Conservation (phyloP, 1,139 yeast species). For the Scheffersomyces parashehatae region DNA sequence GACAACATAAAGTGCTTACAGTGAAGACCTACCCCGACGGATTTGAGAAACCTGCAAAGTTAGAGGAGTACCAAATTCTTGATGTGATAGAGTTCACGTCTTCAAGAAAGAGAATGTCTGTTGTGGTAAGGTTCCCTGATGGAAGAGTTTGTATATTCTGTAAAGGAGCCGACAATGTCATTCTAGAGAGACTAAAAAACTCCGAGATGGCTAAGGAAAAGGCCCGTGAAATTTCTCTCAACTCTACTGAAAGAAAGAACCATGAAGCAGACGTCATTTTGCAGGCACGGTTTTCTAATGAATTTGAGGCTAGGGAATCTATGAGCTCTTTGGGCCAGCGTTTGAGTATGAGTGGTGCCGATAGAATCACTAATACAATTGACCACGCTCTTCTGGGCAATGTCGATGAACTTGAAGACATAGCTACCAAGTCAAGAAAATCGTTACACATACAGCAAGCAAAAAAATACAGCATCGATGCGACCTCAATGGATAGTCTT, state of each 20-base stretch:
- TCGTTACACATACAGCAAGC: constrained; percentile 66
- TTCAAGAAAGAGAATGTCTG: constrained; percentile 90
- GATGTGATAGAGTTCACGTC: constrained; percentile 87
- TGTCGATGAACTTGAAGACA: constrained; percentile 58
- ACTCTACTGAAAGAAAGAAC: constrained; percentile 63
- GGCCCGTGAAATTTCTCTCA: constrained; percentile 61
- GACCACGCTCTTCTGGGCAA: constrained; percentile 59
- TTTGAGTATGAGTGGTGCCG: constrained; percentile 24
- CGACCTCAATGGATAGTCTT: neutral
- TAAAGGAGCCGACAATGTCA: constrained; percentile 96
- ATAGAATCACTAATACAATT: constrained; percentile 43
- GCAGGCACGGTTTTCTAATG: constrained; percentile 45
- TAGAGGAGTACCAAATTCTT: constrained; percentile 70
- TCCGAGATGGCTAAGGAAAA: constrained; percentile 60
- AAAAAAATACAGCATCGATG: constrained; percentile 50
- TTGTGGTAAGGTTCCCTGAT: constrained; percentile 78
- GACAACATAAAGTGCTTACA: constrained; percentile 57
- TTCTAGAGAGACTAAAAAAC: constrained; percentile 69
- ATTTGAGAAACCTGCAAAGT: constrained; percentile 59
- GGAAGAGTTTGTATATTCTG: constrained; percentile 76
- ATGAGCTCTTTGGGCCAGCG: constrained; percentile 35
- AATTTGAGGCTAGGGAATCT: constrained; percentile 28
- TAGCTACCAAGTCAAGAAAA: constrained; percentile 58
- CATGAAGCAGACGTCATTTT: constrained; percentile 81
- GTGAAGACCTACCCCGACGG: constrained; percentile 85